phyloP scores from a whole-genome alignment of 2,329 filamentous ascomycete genomes.

The Ceratocystis lukuohia region DNA sequence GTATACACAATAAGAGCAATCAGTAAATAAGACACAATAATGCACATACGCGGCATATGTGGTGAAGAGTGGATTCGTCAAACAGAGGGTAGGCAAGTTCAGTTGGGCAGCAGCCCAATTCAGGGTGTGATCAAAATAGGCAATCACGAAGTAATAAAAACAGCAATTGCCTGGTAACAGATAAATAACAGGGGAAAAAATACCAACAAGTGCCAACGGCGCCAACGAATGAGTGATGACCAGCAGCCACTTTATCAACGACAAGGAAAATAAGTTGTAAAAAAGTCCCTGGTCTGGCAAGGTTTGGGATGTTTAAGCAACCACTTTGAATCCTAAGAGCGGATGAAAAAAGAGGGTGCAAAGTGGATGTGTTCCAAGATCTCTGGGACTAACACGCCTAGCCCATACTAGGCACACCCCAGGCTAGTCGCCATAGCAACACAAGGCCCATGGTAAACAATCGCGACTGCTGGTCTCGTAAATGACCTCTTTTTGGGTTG shows the following conservation, averaged over 20 bases:
- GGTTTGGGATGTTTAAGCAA: neutral
- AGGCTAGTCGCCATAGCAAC: constrained; percentile 6
- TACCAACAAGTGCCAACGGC: neutral
- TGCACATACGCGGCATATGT: neutral
- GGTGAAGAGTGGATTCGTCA: neutral
- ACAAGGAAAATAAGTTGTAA: no score
- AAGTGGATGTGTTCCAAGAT: constrained; percentile 4
- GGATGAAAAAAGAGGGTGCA: constrained; percentile 1
- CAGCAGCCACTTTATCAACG: no score
- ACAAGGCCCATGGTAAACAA: constrained; percentile 3
- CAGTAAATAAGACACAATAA: neutral
- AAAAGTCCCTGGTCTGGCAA: no score
- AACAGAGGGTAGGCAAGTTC: neutral
- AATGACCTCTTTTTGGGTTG: neutral
- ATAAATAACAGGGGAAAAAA: neutral
- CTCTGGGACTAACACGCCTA: constrained; percentile 6
- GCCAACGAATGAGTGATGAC: no score
- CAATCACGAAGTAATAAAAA: neutral
- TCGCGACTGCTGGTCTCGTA: constrained; percentile 7
- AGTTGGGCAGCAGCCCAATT: neutral
- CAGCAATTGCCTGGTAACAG: neutral
- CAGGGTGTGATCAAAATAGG: neutral
- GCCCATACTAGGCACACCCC: neutral
- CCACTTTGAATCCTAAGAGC: constrained; percentile 1
- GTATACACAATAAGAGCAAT: neutral